phyloP scores from a whole-genome alignment of 257 asterid genomes.

The Cruciata laevipes region DNA sequence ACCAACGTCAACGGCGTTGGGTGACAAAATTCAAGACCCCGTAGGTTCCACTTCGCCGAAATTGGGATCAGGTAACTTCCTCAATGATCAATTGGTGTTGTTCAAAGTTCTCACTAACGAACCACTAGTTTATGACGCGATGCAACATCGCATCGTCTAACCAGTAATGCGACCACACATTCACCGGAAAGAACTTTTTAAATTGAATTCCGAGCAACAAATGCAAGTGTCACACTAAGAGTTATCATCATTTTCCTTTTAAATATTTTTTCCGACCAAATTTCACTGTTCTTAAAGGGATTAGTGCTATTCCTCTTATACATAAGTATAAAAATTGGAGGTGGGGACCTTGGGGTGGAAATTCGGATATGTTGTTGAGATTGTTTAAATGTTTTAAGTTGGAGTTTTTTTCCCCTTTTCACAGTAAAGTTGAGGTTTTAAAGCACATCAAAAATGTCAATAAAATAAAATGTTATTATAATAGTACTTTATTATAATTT shows the following conservation, averaged over 20 bases:
- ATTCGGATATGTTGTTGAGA: no score
- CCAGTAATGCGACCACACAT: conserved; percentile 81
- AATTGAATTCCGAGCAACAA: conserved; percentile 10
- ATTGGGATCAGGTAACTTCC: conserved; percentile 61
- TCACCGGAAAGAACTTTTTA: conserved; percentile 49
- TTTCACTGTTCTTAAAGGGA: background rate
- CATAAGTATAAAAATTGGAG: no score
- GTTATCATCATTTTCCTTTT: no score
- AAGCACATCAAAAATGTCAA: no score
- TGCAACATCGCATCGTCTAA: conserved; percentile 54
- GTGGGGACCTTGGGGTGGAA: no score
- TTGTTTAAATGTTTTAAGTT: no score
- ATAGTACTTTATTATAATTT: no score
- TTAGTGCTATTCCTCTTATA: no score
- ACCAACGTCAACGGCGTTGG: conserved; percentile 76
- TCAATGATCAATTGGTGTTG: conserved; percentile 54
- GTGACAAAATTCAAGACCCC: conserved; percentile 50
- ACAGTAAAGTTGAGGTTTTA: no score
- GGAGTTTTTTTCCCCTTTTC: no score
- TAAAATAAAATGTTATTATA: no score
- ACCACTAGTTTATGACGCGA: conserved; percentile 47
- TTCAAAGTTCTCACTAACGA: conserved; percentile 60
- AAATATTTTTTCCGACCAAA: background rate
- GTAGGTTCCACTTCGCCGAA: conserved; percentile 64
- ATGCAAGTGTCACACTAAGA: background rate